Base-by-base conservation (phyloP, 192 early-diverging fungal species). In the Backusella luteola region DNA sequence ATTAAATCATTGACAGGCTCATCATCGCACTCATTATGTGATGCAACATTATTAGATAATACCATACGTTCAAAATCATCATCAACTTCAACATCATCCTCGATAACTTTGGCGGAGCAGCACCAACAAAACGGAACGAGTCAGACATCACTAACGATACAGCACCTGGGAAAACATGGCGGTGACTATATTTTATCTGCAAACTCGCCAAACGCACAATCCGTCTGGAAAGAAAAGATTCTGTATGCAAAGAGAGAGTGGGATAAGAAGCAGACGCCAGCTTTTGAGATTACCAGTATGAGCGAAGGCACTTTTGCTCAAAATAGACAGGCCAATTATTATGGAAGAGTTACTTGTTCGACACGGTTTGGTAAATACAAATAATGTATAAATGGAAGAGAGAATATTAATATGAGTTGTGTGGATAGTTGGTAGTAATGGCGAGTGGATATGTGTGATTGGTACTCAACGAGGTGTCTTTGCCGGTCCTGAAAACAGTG, bases 381-480 rank as follows among this genome's bases (percentile, higher is more conserved):
- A 6, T 0, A 32, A n/a, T 3, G 1, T 39, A 39, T 39, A 9
- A 39, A 39, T 12, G 38, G 9, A 26, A 26, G 3, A 9, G 23
- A 23, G 12, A 14, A 23, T 19, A 56, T 11, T 21, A 44, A 44
- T 49, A 3, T 68, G n/a, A 68, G 8, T 12, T 7, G 0, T 36
- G 21, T 69, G 17, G 9, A 19, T 49, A 82, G 81, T 34, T 29
- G 73, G 67, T 6, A 42, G 69, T 17, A 39, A 73, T 29, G 84
- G 86, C 72, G 83, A 85, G 63, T 84, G 84, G 7, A 80, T 90
- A 66, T 84, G 97, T 44, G 86, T 93, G 12, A 76, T 97, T 34
- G 96, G 93, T 29, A 95, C 96, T 1, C 92, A 96, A 66, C 80
- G 85, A 35, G 97, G 97, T 12, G 77, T 98, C 36, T 98, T 90